phyloP scores from a whole-genome alignment of 148 eudicot species.

The Rhododendron molle region DNA sequence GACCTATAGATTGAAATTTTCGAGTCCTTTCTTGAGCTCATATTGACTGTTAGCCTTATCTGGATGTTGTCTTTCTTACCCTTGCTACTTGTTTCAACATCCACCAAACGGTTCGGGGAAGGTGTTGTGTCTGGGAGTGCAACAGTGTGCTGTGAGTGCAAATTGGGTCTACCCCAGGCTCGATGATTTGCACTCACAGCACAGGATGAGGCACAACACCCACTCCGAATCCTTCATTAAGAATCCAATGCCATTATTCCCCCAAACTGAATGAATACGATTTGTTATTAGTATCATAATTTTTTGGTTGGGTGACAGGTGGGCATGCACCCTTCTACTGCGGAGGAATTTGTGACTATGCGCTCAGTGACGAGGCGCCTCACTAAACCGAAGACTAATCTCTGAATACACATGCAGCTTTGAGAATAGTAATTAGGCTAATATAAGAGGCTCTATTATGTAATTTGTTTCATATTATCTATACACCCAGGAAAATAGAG shows the following conservation, averaged over 20 bases:
- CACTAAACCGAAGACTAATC: conserved; percentile 69
- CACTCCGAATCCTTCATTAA: neutral
- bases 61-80: neutral
- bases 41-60: neutral
- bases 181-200: neutral
- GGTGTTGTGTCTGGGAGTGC: conserved; percentile 7
- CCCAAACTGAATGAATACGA: neutral
- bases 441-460: neutral
- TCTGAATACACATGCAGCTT: conserved; percentile 21
- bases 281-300: neutral
- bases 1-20: neutral
- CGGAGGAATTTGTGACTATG: conserved; percentile 94
- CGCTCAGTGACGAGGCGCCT: conserved; percentile 62
- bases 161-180: neutral
- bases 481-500: neutral
- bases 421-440: neutral
- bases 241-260: neutral
- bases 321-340: conserved; percentile 90
- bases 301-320: conserved; percentile 33
- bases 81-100: neutral
- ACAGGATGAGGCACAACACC: neutral
- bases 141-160: conserved; percentile 74
- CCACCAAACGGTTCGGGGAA: neutral
- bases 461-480: neutral
- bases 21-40: neutral